Evolutionary conservation across 176 grass and related monocot genomes (phyloP), one percentile per base, ranked within the genome.

Genomic region (Aegilops umbellulata): DNA sequence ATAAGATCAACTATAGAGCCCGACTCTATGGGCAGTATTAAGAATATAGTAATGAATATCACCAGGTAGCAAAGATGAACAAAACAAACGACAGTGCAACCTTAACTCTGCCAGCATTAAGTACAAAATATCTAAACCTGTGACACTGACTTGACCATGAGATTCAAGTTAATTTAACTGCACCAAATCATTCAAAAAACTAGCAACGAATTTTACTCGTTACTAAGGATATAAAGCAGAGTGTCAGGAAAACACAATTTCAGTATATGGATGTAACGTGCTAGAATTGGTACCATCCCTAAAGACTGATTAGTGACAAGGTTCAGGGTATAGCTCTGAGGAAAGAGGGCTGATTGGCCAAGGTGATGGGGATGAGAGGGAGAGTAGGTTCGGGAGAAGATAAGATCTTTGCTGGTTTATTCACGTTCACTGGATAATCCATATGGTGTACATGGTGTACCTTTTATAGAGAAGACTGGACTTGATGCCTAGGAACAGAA

Each of bases 41-140:
- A 81, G 57, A 83, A 57, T 66, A 38, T 74, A 53, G 49, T 19
- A 67, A 79, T 79, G 65, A 74, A 15, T 60, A 78, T 73, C 46
- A 58, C 36, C 20, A 75, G 27, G 51, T 88, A 41, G 65, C 2
- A 62, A 82, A 31, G 29, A 86, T 65, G 79, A 55, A 51, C 57
- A 86, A 85, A 85, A 22, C 76, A 23, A 65, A 41, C 19, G 29
- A 24, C 31, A 80, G 8, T 20, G 32, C 8, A 72, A 25, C 68
- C 65, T 66, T 74, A 80, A 66, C 29, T n/a, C 58, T 65, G 13
- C 16, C 24, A 89, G 47, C 31, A 74, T 64, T 39, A 80, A 69
- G 19, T 70, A 69, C 4, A 46, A 72, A 71, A 12, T 25, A 26
- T 49, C 23, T 47, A 64, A 35, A 64, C 55, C 24, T 24, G 20